Evolutionary conservation across 2,329 filamentous ascomycete species (phyloP).

Genomic region (Hypoxylon sp.): DNA sequence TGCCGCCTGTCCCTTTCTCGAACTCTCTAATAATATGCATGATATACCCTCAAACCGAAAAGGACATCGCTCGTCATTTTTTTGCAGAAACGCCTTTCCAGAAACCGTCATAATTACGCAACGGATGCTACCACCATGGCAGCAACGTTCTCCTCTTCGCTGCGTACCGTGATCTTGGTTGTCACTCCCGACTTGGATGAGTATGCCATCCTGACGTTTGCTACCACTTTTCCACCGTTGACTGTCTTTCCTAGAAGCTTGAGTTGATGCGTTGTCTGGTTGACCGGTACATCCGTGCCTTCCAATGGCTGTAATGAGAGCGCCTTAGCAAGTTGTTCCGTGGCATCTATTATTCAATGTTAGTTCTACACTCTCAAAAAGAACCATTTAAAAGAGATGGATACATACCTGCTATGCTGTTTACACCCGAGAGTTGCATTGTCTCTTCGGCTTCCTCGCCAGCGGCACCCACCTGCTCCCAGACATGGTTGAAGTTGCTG

Average conservation of each 20-base stretch:
- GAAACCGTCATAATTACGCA: constrained; percentile 68
- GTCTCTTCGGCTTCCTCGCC: constrained; percentile 95
- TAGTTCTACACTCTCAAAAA: constrained; percentile 18
- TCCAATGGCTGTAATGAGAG: constrained; percentile 94
- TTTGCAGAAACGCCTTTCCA: constrained; percentile 54
- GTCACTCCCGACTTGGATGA: constrained; percentile 94
- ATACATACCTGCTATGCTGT: constrained; percentile 88
- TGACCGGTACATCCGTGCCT: constrained; percentile 91
- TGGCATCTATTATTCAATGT: constrained; percentile 74
- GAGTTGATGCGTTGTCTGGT: constrained; percentile 90
- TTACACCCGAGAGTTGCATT: constrained; percentile 86
- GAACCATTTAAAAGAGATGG: constrained; percentile 23
- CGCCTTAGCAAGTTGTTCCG: constrained; percentile 87
- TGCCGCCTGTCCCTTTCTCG: constrained; percentile 23
- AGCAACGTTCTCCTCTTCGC: constrained; percentile 93
- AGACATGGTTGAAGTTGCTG: constrained; percentile 94
- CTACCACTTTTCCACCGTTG: constrained; percentile 88
- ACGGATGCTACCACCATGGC: constrained; percentile 87
- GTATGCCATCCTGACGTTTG: constrained; percentile 91
- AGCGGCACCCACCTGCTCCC: constrained; percentile 91
- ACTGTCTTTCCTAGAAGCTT: constrained; percentile 98
- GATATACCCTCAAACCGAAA: constrained; percentile 48
- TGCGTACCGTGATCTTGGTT: constrained; percentile 92
- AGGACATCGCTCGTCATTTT: constrained; percentile 53
- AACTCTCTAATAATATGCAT: constrained; percentile 50